Base-by-base conservation (phyloP, 192 early-diverging fungal species). In the Gryganskiella cystojenkinii region DNA sequence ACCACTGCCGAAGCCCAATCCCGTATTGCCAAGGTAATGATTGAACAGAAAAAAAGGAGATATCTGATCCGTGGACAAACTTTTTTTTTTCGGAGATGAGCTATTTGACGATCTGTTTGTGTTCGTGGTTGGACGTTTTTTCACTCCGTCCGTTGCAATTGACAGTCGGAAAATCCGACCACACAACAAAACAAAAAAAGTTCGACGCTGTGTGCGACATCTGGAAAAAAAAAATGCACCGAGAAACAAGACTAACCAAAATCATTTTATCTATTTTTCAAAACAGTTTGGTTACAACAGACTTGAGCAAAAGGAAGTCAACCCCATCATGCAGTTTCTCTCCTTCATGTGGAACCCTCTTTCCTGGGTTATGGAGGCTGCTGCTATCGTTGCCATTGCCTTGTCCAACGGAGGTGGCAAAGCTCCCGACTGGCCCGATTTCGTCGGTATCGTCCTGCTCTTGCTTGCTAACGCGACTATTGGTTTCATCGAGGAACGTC, bases 401-500 rank as follows among this genome's bases (percentile, higher is more conserved):
- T 70, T 94, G 44, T 89, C 90, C 67, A 92, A 92, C 83, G 91
- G 91, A 56, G 81, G 86, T 59, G 85, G 85, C 54, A 47, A 84
- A 63, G 79, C 90, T 25, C 88, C 90, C 3, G 91, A 96, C 71
- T 96, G 94, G 94, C 84, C 86, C 57, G 95, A 95, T 70, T 92
- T 94, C 67, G 91, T 90, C 51, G 95, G 94, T 82, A 91, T 97
- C 51, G 67, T 94, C 28, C 69, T 94, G 53, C 86, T 97, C 25
- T 79, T 97, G 67, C 40, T 96, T 34, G 89, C 86, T 61, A 97
- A 97, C 83, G 91, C 95, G 31, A 79, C 83, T 76, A 96, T 97
- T 71, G 95, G 95, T 43, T 97, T 86, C 79, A 81, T 92, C 67
- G 94, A 97, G 84, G 96, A 97, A 81, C 91, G 92, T 64, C 90